Percentiles rank a stretch among this genome's conserved stretches.
Evolutionary conservation across 2,329 filamentous ascomycete species (phyloP).

Genomic region (Aspergillus viridinutans): DNA sequence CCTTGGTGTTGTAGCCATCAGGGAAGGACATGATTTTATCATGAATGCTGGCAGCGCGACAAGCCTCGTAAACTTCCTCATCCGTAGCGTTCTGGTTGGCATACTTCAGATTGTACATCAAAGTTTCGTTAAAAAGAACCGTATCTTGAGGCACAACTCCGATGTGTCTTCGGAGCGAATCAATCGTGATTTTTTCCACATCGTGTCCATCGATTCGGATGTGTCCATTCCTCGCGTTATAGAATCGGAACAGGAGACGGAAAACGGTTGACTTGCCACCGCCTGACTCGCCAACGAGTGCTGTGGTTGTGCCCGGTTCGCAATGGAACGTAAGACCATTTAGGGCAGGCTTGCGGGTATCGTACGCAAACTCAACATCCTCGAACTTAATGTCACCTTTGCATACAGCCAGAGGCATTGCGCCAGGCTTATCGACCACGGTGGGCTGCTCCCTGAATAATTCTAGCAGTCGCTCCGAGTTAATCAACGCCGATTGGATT

Average conservation of each 20-base stretch:
- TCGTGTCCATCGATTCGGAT: constrained; percentile 83
- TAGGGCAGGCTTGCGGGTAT: constrained; percentile 77
- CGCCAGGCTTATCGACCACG: constrained; percentile 71
- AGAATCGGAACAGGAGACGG: constrained; percentile 92
- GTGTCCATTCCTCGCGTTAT: constrained; percentile 74
- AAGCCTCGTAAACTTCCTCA: constrained; percentile 76
- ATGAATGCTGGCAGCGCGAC: constrained; percentile 82
- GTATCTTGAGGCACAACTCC: constrained; percentile 97
- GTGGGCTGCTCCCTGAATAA: constrained; percentile 95
- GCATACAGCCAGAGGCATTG: constrained; percentile 61
- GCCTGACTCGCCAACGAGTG: constrained; percentile 92
- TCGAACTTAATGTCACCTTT: constrained; percentile 81
- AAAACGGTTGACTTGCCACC: constrained; percentile 97
- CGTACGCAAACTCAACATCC: constrained; percentile 87
- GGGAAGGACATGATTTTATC: constrained; percentile 88
- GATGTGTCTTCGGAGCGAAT: constrained; percentile 86
- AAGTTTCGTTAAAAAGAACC: constrained; percentile 85
- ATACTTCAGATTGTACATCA: constrained; percentile 94
- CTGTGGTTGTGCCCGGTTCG: constrained; percentile 84
- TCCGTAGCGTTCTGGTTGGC: constrained; percentile 77
- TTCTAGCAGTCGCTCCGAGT: constrained; percentile 89
- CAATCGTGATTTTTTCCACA: constrained; percentile 82
- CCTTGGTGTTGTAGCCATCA: constrained; percentile 82
- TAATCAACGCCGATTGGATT: constrained; percentile 96
- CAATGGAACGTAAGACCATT: constrained; percentile 82